phyloP scores from a whole-genome alignment of 345 rosid species.

The Dipteronia sinensis region DNA sequence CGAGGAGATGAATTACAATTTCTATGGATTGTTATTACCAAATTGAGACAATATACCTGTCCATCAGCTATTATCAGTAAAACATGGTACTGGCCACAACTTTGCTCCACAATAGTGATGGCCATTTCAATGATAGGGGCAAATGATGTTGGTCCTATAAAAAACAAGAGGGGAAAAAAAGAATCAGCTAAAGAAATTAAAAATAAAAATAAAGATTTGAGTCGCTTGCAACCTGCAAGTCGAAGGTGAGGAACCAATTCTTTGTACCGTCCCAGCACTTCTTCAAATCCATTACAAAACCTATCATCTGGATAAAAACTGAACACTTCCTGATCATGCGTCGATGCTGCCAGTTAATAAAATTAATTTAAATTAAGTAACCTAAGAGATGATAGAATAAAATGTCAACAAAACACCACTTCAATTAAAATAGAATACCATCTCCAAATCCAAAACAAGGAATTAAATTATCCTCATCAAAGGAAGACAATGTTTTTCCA shows the following conservation, averaged over 20 bases:
- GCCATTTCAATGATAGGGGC: slow-evolving; percentile 96
- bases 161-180: neutral
- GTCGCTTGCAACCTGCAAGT: slow-evolving; percentile 66
- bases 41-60: slow-evolving; percentile 53
- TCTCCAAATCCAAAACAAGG: slow-evolving; percentile 99
- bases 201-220: neutral
- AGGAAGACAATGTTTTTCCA: slow-evolving; percentile 80
- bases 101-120: slow-evolving; percentile 87
- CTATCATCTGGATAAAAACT: slow-evolving; percentile 72
- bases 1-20: neutral
- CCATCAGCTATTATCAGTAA: slow-evolving; percentile 94
- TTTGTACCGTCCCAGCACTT: slow-evolving; percentile 71
- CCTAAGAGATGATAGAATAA: neutral
- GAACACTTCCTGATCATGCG: slow-evolving; percentile 96
- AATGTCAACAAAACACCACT: neutral
- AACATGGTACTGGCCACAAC: slow-evolving; percentile 95
- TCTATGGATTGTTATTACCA: neutral
- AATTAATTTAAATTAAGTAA: neutral
- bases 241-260: slow-evolving; percentile 77
- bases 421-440: slow-evolving; percentile 40
- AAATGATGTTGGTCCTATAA: slow-evolving; percentile 91
- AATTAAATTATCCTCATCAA: slow-evolving; percentile 91
- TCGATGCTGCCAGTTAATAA: slow-evolving; percentile 67
- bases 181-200: neutral
- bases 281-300: slow-evolving; percentile 91